phyloP scores from a whole-genome alignment of 2,329 filamentous ascomycete species.

The Plenodomus lindquistii region DNA sequence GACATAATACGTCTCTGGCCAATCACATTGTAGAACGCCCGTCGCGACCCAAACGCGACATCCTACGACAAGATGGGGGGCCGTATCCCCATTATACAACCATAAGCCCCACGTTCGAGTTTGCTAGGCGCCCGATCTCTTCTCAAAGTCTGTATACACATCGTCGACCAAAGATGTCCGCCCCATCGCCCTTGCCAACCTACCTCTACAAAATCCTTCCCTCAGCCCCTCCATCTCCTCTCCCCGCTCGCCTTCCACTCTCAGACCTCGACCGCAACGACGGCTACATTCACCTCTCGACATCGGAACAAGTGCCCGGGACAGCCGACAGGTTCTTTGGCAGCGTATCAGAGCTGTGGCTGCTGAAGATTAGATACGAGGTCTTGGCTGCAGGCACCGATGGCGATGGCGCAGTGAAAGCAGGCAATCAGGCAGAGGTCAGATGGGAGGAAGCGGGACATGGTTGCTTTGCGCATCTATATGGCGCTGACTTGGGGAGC shows the following conservation, averaged over 20 bases:
- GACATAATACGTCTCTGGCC: conserved; percentile 14
- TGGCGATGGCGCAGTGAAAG: conserved; percentile 28
- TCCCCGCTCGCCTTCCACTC: conserved; percentile 60
- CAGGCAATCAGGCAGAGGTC: conserved; percentile 36
- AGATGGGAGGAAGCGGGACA: conserved; percentile 59
- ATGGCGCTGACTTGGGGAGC: conserved; percentile 58
- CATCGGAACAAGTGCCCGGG: conserved; percentile 52
- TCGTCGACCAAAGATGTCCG: conserved; percentile 24
- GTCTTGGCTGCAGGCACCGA: conserved; percentile 42
- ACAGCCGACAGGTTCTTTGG: conserved; percentile 43
- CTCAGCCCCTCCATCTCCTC: conserved; percentile 55
- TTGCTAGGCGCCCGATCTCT: no score
- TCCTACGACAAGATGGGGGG: no score
- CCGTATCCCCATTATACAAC: no score
- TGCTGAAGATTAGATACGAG: conserved; percentile 59
- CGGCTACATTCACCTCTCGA: conserved; percentile 66
- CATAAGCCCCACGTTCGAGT: no score
- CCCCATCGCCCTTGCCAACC: conserved; percentile 37
- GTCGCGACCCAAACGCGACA: background rate
- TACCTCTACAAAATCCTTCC: conserved; percentile 65
- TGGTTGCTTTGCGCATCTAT: conserved; percentile 62
- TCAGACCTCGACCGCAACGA: conserved; percentile 64
- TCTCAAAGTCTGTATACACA: no score
- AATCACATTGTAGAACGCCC: conserved; percentile 3
- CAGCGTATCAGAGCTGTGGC: conserved; percentile 48